Evolutionary conservation across 129 eudicot genomes (phyloP).

Genomic region (Calendula officinalis): DNA sequence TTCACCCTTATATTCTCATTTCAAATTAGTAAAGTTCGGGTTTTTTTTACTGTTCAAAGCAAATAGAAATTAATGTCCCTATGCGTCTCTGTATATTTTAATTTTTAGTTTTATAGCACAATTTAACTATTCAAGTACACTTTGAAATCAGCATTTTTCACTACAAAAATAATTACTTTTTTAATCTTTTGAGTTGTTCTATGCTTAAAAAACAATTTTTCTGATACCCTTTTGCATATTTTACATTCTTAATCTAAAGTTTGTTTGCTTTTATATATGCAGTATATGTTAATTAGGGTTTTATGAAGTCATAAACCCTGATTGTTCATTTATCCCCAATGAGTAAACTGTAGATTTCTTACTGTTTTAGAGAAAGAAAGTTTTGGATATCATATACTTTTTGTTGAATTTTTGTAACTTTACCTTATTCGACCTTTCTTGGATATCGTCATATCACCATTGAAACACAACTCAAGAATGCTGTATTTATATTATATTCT

Average conservation of each 20-base stretch:
- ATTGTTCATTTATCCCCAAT: not conserved
- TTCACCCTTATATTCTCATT: not conserved
- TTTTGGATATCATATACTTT: conserved; percentile 4
- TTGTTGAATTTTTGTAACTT: conserved; percentile 17
- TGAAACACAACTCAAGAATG: conserved; percentile 10
- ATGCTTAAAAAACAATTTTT: not conserved
- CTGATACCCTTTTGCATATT: not conserved
- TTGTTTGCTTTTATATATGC: not conserved
- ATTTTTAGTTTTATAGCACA: not conserved
- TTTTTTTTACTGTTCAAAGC: conserved; percentile 10
- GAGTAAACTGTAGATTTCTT: conserved; percentile 21
- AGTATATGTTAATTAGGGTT: not conserved
- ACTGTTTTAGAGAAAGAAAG: conserved; percentile 11
- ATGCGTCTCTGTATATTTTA: not conserved
- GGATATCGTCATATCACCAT: conserved; percentile 19
- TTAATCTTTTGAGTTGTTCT: conserved; percentile 14
- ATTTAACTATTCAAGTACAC: not conserved
- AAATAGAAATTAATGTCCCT: not conserved
- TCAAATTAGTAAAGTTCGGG: conserved; percentile 9
- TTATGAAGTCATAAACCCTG: conserved; percentile 9
- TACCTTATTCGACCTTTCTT: conserved; percentile 6
- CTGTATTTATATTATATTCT: conserved; percentile 4
- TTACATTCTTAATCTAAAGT: not conserved
- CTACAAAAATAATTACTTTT: not conserved
- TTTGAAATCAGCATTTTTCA: conserved; percentile 10